A percentile compares a stretch with the other conserved stretches of the same genome.
Conservation (phyloP, 331 rosid genomes). For the Cydonia oblonga region DNA sequence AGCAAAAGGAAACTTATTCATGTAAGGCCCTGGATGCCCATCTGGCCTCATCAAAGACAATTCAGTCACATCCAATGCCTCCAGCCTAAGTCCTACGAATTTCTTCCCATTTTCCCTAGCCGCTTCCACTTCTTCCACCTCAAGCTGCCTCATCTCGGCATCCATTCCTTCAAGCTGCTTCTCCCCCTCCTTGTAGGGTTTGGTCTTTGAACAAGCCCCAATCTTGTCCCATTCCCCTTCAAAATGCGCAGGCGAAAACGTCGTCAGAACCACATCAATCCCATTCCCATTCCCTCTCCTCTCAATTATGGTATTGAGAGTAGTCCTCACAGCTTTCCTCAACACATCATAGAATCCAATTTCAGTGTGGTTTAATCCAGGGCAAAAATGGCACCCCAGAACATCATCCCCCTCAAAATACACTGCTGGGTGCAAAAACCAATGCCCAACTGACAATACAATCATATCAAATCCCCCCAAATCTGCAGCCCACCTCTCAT, state of each 20-base stretch:
- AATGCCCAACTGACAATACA: conserved; percentile 72
- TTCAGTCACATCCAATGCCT: conserved; percentile 63
- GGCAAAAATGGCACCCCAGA: conserved; percentile 76
- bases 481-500: conserved; percentile 70
- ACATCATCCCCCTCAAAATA: conserved; percentile 49
- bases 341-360: conserved; percentile 69
- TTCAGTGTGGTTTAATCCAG: conserved; percentile 68
- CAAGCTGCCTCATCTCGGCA: conserved; percentile 55
- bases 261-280: conserved; percentile 46
- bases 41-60: conserved; percentile 70
- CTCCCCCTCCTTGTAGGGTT: conserved; percentile 45
- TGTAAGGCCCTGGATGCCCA: conserved; percentile 89
- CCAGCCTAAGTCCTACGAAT: conserved; percentile 30
- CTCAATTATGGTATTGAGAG: conserved; percentile 39
- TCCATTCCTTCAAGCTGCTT: conserved; percentile 74
- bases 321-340: conserved; percentile 52
- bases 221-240: conserved; percentile 90
- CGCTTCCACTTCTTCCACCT: conserved; percentile 56
- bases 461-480: conserved; percentile 39
- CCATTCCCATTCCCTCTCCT: conserved; percentile 31
- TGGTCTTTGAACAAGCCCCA: conserved; percentile 65
- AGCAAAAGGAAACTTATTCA: conserved; percentile 69
- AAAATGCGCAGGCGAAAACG: conserved; percentile 83
- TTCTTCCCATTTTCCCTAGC: conserved; percentile 32
- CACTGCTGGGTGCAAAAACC: conserved; percentile 89